Evolutionary conservation across 2,329 filamentous ascomycete genomes (phyloP).

Genomic region (Clarireedia hainanense): DNA sequence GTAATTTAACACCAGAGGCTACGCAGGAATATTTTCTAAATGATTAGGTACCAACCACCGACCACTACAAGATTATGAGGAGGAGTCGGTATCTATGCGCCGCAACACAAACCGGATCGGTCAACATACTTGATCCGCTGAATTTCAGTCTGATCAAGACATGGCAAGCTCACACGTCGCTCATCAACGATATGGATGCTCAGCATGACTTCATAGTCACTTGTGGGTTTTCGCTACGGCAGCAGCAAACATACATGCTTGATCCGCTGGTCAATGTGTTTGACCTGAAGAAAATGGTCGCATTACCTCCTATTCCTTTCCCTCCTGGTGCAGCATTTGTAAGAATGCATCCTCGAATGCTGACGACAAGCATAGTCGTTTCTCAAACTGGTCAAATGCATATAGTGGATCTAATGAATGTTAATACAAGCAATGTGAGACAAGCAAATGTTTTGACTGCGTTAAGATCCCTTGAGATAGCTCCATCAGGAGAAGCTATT

Average conservation of each 20-base stretch:
- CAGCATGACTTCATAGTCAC: slow-evolving; percentile 93
- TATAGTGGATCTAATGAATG: slow-evolving; percentile 82
- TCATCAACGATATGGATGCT: slow-evolving; percentile 95
- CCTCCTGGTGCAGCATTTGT: slow-evolving; percentile 91
- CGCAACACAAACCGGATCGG: slow-evolving; percentile 71
- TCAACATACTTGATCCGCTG: slow-evolving; percentile 78
- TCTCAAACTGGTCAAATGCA: slow-evolving; percentile 92
- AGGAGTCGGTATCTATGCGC: slow-evolving; percentile 86
- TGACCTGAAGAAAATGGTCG: slow-evolving; percentile 82
- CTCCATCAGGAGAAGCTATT: slow-evolving; percentile 63
- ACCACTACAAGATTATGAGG: slow-evolving; percentile 88
- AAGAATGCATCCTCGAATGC: slow-evolving; percentile 91
- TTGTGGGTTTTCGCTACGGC: slow-evolving; percentile 83
- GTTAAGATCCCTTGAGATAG: slow-evolving; percentile 58
- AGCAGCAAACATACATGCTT: slow-evolving; percentile 70
- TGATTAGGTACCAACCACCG: slow-evolving; percentile 56
- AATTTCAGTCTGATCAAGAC: slow-evolving; percentile 72
- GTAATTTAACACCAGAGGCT: slow-evolving; percentile 30
- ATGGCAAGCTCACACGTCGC: slow-evolving; percentile 84
- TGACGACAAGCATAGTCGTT: slow-evolving; percentile 88
- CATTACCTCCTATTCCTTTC: slow-evolving; percentile 84
- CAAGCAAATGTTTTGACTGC: slow-evolving; percentile 56
- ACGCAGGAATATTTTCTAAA: slow-evolving; percentile 25
- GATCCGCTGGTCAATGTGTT: slow-evolving; percentile 95
- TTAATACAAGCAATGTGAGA: slow-evolving; percentile 59